Evolutionary conservation across 495 filamentous ascomycete species (phyloP), one percentile per base, ranked within the genome.

Genomic region (Podospora tetraspora): DNA sequence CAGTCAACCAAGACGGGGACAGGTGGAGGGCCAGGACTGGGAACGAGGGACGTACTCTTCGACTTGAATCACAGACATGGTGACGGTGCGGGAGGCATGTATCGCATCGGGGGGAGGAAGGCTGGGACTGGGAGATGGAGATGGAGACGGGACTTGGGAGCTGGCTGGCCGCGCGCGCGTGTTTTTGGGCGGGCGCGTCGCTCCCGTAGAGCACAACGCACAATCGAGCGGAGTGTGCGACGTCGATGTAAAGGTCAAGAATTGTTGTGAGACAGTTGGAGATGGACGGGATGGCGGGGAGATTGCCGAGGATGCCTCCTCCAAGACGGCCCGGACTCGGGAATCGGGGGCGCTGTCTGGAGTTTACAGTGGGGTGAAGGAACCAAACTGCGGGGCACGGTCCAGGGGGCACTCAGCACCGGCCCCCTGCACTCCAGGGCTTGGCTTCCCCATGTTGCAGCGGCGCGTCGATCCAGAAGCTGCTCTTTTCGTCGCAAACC

Each of bases 1-100:
- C 21, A 34, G 21, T n/a, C 29, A 22, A 27, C 21, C 11, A 16
- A 11, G 59, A 59, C 23, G 11, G 29, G 19, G n/a, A 27, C 24
- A 16, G 30, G 12, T 10, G n/a, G 7, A 5, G 27, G 27, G 43
- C 7, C 16, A 27, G 43, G 25, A 19, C 29, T 12, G 22, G 19
- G 16, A 6, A 52, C 19, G 8, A 10, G 34, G 58, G 21, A 82
- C 90, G 66, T 89, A 97, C 93, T 98, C 94, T 87, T 98, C 94
- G 69, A 96, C 93, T 78, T 97, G 92, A 66, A 98, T 90, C 74
- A 98, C 86, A 72, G 94, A 96, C 95, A 97, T 98, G 62, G 60
- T 57, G 34, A 11, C 37, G 25, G 62, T 27, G 30, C 12, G 22
- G 24, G 25, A n/a, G 32, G 22, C 6, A n/a, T 5, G 43, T 52